Conservation (phyloP, 495 filamentous ascomycete species). For the Echria macrotheca region DNA sequence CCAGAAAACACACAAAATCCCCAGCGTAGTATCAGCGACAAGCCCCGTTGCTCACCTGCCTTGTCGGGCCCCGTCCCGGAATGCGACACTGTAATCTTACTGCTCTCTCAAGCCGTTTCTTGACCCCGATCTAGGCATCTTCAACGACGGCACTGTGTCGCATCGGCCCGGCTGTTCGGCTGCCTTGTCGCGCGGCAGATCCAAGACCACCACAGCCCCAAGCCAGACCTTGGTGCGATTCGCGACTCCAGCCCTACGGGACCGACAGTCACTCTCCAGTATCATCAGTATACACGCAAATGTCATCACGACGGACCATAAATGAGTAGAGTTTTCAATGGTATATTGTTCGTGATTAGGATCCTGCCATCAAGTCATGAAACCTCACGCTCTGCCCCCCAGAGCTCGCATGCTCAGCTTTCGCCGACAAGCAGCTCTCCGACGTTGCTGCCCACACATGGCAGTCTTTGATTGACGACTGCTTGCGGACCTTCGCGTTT, state of each 20-base stretch:
- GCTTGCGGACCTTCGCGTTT: too few species aligned
- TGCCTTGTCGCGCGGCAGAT: background rate
- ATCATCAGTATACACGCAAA: too few species aligned
- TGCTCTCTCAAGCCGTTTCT: background rate
- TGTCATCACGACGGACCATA: too few species aligned
- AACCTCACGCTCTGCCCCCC: conserved; percentile 29
- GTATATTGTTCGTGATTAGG: conserved; percentile 30
- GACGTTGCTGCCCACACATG: too few species aligned
- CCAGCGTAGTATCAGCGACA: background rate
- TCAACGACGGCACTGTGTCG: conserved; percentile 2
- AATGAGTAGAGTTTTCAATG: conserved; percentile 7
- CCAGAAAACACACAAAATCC: too few species aligned
- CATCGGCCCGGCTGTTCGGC: conserved; percentile 8
- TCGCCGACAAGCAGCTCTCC: too few species aligned
- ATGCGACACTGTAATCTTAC: conserved; percentile 15
- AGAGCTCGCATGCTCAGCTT: too few species aligned
- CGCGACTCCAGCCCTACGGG: too few species aligned
- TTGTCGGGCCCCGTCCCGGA: background rate
- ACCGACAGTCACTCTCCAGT: too few species aligned
- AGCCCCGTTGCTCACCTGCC: background rate
- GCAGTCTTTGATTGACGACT: too few species aligned
- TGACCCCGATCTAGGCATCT: background rate
- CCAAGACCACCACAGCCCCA: too few species aligned
- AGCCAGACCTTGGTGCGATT: too few species aligned
- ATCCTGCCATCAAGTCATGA: conserved; percentile 40